A percentile compares a stretch with the other conserved stretches of the same genome.
Conservation (phyloP, 768 basidiomycete species). For the Boletus bicolor region DNA sequence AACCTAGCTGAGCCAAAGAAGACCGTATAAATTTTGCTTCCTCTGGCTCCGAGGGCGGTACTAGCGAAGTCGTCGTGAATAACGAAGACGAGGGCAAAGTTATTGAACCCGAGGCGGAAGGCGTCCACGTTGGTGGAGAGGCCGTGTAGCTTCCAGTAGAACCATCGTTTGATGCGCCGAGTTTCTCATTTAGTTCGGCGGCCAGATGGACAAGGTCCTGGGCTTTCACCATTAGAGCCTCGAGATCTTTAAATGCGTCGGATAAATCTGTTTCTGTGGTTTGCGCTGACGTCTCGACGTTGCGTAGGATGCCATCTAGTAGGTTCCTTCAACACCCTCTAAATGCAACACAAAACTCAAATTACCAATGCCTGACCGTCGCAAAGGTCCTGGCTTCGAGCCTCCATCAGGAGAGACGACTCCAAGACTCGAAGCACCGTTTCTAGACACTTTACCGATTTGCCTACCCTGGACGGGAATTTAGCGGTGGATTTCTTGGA, state of each 20-base stretch:
- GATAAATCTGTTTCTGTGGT: conserved; percentile 62
- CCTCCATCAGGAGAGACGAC: conserved; percentile 15
- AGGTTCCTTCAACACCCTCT: conserved; percentile 4
- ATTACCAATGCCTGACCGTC: conserved; percentile 31
- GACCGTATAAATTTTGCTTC: conserved; percentile 85
- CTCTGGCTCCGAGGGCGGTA: conserved; percentile 60
- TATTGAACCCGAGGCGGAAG: conserved; percentile 20
- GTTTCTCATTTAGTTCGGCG: conserved; percentile 78
- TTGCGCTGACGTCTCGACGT: conserved; percentile 65
- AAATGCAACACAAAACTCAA: background rate
- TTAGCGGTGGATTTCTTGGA: conserved; percentile 1
- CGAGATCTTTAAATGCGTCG: conserved; percentile 81
- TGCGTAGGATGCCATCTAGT: conserved; percentile 77
- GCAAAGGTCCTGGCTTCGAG: conserved; percentile 13
- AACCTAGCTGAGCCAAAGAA: conserved; percentile 85
- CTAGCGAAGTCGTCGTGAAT: conserved; percentile 30
- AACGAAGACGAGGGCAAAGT: conserved; percentile 20
- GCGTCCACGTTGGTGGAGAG: conserved; percentile 15
- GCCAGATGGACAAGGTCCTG: conserved; percentile 91
- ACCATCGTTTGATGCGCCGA: conserved; percentile 45
- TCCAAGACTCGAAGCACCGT: conserved; percentile 23
- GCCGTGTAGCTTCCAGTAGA: conserved; percentile 1
- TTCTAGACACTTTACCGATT: conserved; percentile 22
- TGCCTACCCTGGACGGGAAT: conserved; percentile 26
- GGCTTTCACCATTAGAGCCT: conserved; percentile 87